Evolutionary conservation across 1,139 yeast species (phyloP).

Genomic region (Scheffersomyces segobiensis): DNA sequence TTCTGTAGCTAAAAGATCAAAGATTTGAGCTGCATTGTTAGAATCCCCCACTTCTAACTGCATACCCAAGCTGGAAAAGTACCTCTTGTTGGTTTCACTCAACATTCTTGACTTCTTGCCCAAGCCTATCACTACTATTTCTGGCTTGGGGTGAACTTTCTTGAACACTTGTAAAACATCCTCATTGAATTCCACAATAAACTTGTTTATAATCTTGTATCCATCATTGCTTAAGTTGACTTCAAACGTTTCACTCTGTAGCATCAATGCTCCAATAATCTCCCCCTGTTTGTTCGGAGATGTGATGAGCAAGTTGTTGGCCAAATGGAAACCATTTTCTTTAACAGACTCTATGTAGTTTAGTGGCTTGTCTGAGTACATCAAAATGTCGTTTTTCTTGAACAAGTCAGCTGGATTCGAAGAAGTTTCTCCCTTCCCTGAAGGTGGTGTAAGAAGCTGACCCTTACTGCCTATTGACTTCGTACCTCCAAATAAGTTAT

Average conservation of each 20-base stretch:
- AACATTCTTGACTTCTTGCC: conserved; percentile 66
- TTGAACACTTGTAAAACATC: conserved; percentile 50
- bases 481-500: conserved; percentile 32
- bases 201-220: conserved; percentile 40
- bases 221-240: conserved; percentile 47
- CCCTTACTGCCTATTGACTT: conserved; percentile 17
- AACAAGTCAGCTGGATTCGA: conserved; percentile 48
- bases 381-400: conserved; percentile 45
- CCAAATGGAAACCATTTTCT: conserved; percentile 41
- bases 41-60: conserved; percentile 71
- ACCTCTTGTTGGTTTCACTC: conserved; percentile 51
- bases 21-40: conserved; percentile 64
- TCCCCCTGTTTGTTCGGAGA: conserved; percentile 50
- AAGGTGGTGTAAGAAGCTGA: conserved; percentile 30
- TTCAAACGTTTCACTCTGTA: conserved; percentile 66
- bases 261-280: conserved; percentile 55
- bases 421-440: conserved; percentile 40
- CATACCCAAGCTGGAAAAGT: conserved; percentile 59
- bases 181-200: conserved; percentile 43
- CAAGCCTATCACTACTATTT: conserved; percentile 68
- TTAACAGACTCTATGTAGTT: conserved; percentile 48
- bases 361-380: conserved; percentile 44
- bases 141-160: conserved; percentile 75
- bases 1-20: conserved; percentile 77
- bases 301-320: conserved; percentile 36